phyloP scores from a whole-genome alignment of 345 rosid species.

The Mercurialis annua region DNA sequence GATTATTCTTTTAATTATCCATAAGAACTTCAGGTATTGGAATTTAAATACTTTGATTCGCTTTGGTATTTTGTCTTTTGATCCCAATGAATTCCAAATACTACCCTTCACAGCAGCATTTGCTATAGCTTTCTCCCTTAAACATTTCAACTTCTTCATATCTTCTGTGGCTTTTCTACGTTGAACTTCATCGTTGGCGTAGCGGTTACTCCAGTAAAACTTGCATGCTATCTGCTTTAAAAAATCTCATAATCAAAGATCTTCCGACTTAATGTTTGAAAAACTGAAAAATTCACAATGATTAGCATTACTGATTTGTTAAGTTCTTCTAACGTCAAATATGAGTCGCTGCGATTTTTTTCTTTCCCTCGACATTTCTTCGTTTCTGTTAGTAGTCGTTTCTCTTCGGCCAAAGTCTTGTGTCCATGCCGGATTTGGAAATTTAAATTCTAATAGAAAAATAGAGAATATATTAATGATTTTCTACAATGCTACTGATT shows the following conservation, averaged over 20 bases:
- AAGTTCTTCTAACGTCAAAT: background rate
- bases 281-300: background rate
- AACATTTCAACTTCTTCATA: background rate
- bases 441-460: background rate
- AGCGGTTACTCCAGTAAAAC: background rate
- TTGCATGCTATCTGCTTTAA: background rate
- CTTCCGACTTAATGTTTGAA: background rate
- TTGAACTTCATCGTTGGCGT: background rate
- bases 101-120: background rate
- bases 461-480: no score
- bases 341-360: background rate
- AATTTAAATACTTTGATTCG: background rate
- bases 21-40: background rate
- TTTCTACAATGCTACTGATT: no score
- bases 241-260: background rate
- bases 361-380: background rate
- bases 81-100: background rate
- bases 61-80: background rate
- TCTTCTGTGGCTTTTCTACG: background rate
- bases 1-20: background rate
- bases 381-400: constrained; percentile 1
- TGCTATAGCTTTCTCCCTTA: constrained; percentile 1
- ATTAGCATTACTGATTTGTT: background rate
- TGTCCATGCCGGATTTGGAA: constrained; percentile 15
- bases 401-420: constrained; percentile 9